A percentile compares a stretch with the other conserved stretches of the same genome.
Evolutionary conservation across 176 grass and related monocot genomes (phyloP).

Genomic region (Eragrostis curvula): DNA sequence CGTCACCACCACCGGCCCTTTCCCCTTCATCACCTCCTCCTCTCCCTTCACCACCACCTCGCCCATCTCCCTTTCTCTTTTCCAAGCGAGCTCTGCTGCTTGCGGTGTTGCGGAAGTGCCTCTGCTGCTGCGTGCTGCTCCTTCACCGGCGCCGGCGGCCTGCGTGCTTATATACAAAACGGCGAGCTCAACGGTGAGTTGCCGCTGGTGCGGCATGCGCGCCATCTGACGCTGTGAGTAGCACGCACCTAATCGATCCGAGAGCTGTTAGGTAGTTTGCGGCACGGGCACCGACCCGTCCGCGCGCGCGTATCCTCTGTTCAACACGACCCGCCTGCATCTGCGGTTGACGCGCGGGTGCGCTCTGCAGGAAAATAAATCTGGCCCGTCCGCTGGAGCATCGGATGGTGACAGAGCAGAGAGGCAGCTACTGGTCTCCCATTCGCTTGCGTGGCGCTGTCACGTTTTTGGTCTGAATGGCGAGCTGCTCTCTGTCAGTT

Average conservation of each 20-base stretch:
- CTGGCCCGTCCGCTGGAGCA: not conserved
- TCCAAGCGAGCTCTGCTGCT: not conserved
- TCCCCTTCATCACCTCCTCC: not conserved
- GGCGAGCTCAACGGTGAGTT: not conserved
- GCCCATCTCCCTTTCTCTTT: not conserved
- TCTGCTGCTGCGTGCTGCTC: not conserved
- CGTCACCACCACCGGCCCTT: constrained; percentile 80
- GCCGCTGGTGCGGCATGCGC: not conserved
- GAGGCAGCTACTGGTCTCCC: not conserved
- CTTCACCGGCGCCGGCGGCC: not conserved
- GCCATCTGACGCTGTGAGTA: not conserved
- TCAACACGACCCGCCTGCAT: not conserved
- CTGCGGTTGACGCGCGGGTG: not conserved
- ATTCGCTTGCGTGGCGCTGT: not conserved
- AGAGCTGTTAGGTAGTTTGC: not conserved
- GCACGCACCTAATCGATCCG: not conserved
- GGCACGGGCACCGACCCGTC: not conserved
- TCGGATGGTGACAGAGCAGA: not conserved
- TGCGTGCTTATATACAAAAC: not conserved
- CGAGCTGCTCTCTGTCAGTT: too few species aligned
- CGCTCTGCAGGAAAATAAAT: not conserved
- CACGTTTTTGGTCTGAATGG: too few species aligned
- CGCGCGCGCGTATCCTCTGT: not conserved
- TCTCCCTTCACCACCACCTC: not conserved
- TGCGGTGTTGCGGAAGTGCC: not conserved